These are phyloP conservation scores for Termitomyces eurrhizus DNA, from an alignment of 768 basidiomycete species.

Conservation along the genomic window DNA sequence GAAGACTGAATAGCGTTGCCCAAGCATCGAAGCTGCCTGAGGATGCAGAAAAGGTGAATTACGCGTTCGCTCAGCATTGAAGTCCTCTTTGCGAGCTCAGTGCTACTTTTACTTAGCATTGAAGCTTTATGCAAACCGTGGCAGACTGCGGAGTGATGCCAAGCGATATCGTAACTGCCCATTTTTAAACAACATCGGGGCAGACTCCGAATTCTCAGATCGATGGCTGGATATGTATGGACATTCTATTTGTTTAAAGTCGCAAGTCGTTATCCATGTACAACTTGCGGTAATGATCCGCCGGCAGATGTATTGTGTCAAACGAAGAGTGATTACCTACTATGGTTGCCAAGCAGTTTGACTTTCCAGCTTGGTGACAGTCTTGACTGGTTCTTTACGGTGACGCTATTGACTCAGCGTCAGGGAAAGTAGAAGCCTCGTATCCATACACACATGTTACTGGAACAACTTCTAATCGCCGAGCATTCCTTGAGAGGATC, in stretches of 20 bases:
- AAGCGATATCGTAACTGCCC: not conserved
- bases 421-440: not conserved
- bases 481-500: not conserved
- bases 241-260: too few relatives aligned
- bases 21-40: not conserved
- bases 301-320: too few relatives aligned
- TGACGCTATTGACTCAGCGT: not conserved
- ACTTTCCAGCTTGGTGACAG: too few relatives aligned
- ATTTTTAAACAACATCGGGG: not conserved
- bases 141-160: not conserved
- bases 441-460: not conserved
- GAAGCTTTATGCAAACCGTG: not conserved
- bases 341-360: too few relatives aligned
- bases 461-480: not conserved
- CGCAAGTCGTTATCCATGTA: too few relatives aligned
- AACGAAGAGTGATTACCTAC: too few relatives aligned
- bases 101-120: not conserved
- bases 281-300: too few relatives aligned
- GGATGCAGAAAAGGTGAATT: not conserved
- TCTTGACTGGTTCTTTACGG: too few relatives aligned
- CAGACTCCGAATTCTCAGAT: too few relatives aligned
- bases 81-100: not conserved
- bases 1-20: not conserved
- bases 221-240: too few relatives aligned
- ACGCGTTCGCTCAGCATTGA: not conserved